A percentile compares a stretch with the other conserved stretches of the same genome.
Evolutionary conservation across 495 filamentous ascomycete species (phyloP).

Genomic region (Aspergillus wentii): DNA sequence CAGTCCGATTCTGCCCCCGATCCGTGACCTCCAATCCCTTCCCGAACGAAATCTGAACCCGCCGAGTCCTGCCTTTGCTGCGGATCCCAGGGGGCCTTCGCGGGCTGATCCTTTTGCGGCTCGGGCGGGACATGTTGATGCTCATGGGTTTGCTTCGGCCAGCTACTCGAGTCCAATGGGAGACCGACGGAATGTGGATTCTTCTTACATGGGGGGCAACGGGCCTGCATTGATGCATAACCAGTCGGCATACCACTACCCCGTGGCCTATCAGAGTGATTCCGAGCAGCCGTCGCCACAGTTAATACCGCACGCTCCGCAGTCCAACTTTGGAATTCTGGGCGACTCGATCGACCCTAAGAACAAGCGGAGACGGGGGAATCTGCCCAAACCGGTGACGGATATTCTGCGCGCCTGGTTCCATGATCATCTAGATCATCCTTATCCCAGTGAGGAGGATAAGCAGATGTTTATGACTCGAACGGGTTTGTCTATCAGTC

Average conservation of each 20-base stretch:
- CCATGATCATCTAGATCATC: slow-evolving; percentile 66
- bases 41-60: slow-evolving; percentile 21
- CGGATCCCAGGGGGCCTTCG: slow-evolving; percentile 23
- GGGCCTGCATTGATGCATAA: slow-evolving; percentile 22
- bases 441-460: slow-evolving; percentile 87
- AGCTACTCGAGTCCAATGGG: slow-evolving; percentile 15
- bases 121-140: slow-evolving; percentile 11
- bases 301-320: slow-evolving; percentile 24
- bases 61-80: slow-evolving; percentile 21
- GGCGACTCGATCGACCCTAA: slow-evolving; percentile 39
- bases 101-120: slow-evolving; percentile 26
- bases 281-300: slow-evolving; percentile 28
- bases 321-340: slow-evolving; percentile 42
- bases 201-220: slow-evolving; percentile 10
- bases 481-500: slow-evolving; percentile 76
- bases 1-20: slow-evolving; percentile 37
- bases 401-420: slow-evolving; percentile 82
- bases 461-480: slow-evolving; percentile 74
- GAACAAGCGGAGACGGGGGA: slow-evolving; percentile 67
- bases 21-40: slow-evolving; percentile 37
- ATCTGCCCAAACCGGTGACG: slow-evolving; percentile 81
- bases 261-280: slow-evolving; percentile 29
- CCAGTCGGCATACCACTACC: slow-evolving; percentile 26
- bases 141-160: slow-evolving; percentile 9
- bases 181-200: slow-evolving; percentile 24